Base-by-base conservation (phyloP, 108 stramenopile genomes). In the Parietichytrium sp. region DNA sequence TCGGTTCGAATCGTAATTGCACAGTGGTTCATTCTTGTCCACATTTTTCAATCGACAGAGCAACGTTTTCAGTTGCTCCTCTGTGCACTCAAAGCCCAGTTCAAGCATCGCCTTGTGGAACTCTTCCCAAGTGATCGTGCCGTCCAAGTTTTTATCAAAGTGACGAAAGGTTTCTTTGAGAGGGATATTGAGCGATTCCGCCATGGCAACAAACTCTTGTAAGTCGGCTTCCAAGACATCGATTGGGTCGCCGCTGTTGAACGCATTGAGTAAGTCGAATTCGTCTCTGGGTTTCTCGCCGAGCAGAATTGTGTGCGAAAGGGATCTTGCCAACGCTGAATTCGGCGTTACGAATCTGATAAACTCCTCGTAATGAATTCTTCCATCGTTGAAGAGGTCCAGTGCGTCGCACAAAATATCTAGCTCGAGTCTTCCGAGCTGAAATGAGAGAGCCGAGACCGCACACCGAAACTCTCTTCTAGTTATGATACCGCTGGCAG, bases 181-280 rank as follows among this genome's bases (percentile, higher is more conserved):
- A 6, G 61, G 61, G 45, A 72, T 72, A 42, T 72, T 72, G 38
- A 72, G 36, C 23, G 16, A 45, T 20, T 72, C 61, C 6, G 61
- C 61, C 38, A 33, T 72, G 10, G 61, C 61, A 1, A 72, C 45
- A 25, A 72, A 72, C 29, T 72, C 61, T 72, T 72, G 61, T 47
- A 72, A 25, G 61, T 72, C 61, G 12, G 61, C 33, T 20, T 72
- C 61, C 16, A 72, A 42, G 25, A 10, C 6, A n/a, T 33, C 61
- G 20, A 72, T 72, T 6, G 61, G 61, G 20, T 72, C 61, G 20
- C 45, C 61, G 8, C 0, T 3, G 25, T 15, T 23, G 18, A 12
- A 29, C 52, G 25, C 15, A 13, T 15, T 15, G 1, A 29, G 29
- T 29, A 27, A 8, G 6, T 53, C 18, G 52, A 29, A 0, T 29